Conservation (phyloP, 1,284 basidiomycete genomes). For the Peniophora sp. region DNA sequence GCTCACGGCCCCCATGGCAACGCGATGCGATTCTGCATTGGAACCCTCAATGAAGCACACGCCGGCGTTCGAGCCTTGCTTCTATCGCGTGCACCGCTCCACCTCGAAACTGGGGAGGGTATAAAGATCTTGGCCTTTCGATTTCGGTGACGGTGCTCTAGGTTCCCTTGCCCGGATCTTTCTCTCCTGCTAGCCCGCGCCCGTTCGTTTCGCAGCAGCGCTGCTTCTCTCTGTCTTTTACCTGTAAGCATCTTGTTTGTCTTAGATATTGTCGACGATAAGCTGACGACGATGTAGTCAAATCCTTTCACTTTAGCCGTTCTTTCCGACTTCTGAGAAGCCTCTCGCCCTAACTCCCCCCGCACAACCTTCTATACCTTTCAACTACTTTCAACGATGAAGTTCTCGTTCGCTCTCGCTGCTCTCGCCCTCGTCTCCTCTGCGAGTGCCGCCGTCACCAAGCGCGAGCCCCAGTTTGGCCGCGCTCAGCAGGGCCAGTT, state of each 20-base stretch:
- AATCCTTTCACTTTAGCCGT: conserved; percentile 25
- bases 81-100: background rate
- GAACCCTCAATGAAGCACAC: no score
- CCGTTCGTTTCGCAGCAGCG: conserved; percentile 27
- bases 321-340: conserved; percentile 30
- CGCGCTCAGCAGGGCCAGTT: conserved; percentile 3
- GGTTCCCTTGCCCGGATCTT: conserved; percentile 9
- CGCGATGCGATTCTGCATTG: no score
- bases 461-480: background rate
- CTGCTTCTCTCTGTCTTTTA: conserved; percentile 23
- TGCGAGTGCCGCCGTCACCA: conserved; percentile 23
- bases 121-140: conserved; percentile 6
- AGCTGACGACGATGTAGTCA: conserved; percentile 18
- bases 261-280: no score
- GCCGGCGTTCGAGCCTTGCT: no score
- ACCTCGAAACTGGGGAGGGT: conserved; percentile 2
- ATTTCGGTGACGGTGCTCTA: background rate
- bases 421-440: conserved; percentile 35
- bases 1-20: no score
- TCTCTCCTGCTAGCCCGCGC: conserved; percentile 12
- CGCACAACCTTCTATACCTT: conserved; percentile 6
- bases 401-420: conserved; percentile 36
- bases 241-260: no score
- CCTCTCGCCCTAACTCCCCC: conserved; percentile 9
- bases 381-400: conserved; percentile 33